Percentiles rank a stretch among this genome's conserved stretches.
Conservation (phyloP, 768 basidiomycete genomes). For the Macrolepiota dolichaula region DNA sequence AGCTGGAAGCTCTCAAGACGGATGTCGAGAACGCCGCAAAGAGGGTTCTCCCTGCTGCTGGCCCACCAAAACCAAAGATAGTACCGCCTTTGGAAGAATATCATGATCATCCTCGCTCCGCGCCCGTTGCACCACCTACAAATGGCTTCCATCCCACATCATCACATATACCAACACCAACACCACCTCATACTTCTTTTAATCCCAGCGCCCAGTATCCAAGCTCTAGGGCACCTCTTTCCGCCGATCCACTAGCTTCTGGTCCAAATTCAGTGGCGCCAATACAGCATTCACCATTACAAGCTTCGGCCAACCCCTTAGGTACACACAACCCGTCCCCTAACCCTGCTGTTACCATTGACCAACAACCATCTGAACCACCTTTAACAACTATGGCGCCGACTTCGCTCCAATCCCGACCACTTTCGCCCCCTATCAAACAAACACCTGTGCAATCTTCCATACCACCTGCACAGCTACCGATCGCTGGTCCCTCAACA, state of each 20-base stretch:
- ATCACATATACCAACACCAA: slow-evolving; percentile 22
- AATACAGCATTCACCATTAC: slow-evolving; percentile 1
- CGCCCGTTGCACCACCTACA: slow-evolving; percentile 26
- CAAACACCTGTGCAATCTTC: not conserved
- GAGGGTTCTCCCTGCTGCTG: slow-evolving; percentile 49
- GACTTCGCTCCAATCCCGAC: slow-evolving; percentile 20
- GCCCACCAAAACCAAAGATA: slow-evolving; percentile 56
- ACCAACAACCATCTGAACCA: slow-evolving; percentile 4
- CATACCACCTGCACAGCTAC: slow-evolving; percentile 30
- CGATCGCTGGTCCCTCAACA: slow-evolving; percentile 55
- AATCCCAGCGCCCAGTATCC: slow-evolving; percentile 21
- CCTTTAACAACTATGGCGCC: slow-evolving; percentile 20
- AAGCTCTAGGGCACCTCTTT: slow-evolving; percentile 21
- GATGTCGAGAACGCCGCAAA: slow-evolving; percentile 72
- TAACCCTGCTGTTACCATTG: not conserved
- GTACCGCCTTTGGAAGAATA: slow-evolving; percentile 66
- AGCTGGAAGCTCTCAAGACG: slow-evolving; percentile 78
- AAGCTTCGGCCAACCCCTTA: slow-evolving; percentile 6
- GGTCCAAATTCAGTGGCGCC: not conserved
- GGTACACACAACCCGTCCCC: not conserved
- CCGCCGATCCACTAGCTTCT: slow-evolving; percentile 10
- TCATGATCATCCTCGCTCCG: slow-evolving; percentile 27
- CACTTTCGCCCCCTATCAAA: not conserved
- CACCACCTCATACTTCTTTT: slow-evolving; percentile 33
- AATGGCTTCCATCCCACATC: slow-evolving; percentile 30